Evolutionary conservation across 2,329 filamentous ascomycete species (phyloP).

Genomic region (Dothistroma septosporum): DNA sequence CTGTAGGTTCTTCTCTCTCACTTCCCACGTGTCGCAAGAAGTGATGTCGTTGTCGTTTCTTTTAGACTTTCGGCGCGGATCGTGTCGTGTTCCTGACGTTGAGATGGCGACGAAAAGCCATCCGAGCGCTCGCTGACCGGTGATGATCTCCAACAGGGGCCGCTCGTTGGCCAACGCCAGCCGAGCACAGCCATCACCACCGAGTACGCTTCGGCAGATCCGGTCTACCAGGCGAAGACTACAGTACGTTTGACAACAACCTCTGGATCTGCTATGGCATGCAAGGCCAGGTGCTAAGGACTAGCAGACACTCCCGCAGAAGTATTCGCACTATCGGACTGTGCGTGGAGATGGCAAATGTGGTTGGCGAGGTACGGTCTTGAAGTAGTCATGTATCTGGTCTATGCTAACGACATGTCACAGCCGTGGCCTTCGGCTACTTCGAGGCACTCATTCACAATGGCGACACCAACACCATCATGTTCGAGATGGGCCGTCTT

Average conservation of each 20-base stretch:
- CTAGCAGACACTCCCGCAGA: conserved; percentile 68
- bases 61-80: conserved; percentile 26
- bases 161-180: conserved; percentile 73
- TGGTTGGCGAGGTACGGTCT: conserved; percentile 86
- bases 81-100: conserved; percentile 9
- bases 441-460: conserved; percentile 76
- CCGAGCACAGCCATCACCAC: conserved; percentile 72
- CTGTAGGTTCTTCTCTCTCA: conserved; percentile 43
- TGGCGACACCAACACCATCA: conserved; percentile 61
- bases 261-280: conserved; percentile 6
- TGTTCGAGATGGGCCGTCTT: conserved; percentile 68
- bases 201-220: conserved; percentile 86
- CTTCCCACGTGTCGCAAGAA: not conserved
- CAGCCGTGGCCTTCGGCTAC: conserved; percentile 89
- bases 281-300: conserved; percentile 5
- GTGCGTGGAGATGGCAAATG: conserved; percentile 93
- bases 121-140: conserved; percentile 23
- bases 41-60: conserved; percentile 15
- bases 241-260: conserved; percentile 54
- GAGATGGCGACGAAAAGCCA: conserved; percentile 11
- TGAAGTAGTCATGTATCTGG: conserved; percentile 9
- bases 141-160: conserved; percentile 57
- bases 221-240: conserved; percentile 80
- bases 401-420: conserved; percentile 26
- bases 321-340: conserved; percentile 81